phyloP scores from a whole-genome alignment of 176 grass and related monocot genomes.

The Cenchrus americanus region DNA sequence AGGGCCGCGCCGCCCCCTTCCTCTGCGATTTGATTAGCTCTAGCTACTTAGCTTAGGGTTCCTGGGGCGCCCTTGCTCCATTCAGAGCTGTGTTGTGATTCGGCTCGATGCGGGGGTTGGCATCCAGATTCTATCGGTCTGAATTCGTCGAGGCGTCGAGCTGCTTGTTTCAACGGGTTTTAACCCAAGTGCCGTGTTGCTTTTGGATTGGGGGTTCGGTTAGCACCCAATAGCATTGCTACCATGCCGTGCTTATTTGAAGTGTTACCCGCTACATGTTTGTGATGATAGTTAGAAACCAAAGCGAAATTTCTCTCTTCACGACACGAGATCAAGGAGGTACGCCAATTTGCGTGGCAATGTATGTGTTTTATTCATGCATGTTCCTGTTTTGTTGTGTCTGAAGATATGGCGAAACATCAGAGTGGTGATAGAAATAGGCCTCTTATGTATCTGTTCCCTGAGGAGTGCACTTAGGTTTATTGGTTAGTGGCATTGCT shows the following conservation, averaged over 20 bases:
- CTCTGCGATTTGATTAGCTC: background rate
- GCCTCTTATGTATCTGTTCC: background rate
- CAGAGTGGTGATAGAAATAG: background rate
- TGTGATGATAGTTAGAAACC: constrained; percentile 12
- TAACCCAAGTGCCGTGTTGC: background rate
- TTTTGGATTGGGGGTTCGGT: background rate
- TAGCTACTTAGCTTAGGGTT: constrained; percentile 29
- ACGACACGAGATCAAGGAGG: constrained; percentile 14
- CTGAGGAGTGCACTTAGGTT: background rate
- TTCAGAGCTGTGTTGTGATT: constrained; percentile 9
- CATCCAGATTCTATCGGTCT: background rate
- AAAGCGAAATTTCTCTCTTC: background rate
- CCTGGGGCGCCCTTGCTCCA: background rate
- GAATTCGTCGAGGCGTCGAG: constrained; percentile 25
- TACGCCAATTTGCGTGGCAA: background rate
- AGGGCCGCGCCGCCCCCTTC: background rate
- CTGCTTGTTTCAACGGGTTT: background rate
- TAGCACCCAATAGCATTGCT: background rate
- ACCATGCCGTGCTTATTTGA: background rate
- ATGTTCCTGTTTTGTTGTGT: constrained; percentile 14
- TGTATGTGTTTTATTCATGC: background rate
- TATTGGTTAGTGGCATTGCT: background rate
- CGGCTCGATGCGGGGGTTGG: background rate
- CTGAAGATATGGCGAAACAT: background rate
- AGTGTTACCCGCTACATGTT: background rate